Evolutionary conservation across 2,329 filamentous ascomycete genomes (phyloP), one percentile per base, ranked within the genome.

Genomic region (Tolypocladium paradoxum): DNA sequence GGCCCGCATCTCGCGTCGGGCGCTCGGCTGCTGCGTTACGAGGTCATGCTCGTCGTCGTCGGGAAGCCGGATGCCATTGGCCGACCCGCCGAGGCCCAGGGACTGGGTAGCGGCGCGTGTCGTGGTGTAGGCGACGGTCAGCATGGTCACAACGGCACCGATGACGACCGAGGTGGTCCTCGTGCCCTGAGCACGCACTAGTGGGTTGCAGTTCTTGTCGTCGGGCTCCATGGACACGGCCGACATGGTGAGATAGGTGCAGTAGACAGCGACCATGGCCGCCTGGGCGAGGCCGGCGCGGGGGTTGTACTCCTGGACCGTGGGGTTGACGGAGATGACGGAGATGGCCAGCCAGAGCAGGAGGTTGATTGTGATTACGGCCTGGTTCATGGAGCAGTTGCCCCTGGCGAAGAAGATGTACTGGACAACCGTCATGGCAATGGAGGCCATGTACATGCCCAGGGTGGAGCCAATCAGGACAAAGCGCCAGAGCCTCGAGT

Each of bases 211-310:
- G 59, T 88, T 81, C 62, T 88, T 86, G 74, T 96, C 74, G 68
- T 97, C 92, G 0, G 93, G 93, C 64, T 99, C 92, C 93, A 99
- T 97, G 53, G 90, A 95, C 1, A 99, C 93, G 29, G 93, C 93
- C 2, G 91, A 96, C 84, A 99, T 90, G 60, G 93, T 99, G 53
- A 99, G 82, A 67, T 99, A 99, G 45, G 93, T 97, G 81, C 93
- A 99, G 77, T 99, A 99, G 54, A 96, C 82, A 20, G 91, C 90
- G 46, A 99, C 93, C 82, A 97, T 96, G 57, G 93, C 92, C 43
- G 91, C 90, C 68, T 99, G 93, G n/a, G 93, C 93, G 55, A 99
- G 79, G 49, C 93, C 93, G 43, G 93, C 93, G 66, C 92, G 90
- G 48, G 91, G 84, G 70, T 99, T 99, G 67, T 85, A 85, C 64